Base-by-base conservation (phyloP, 139 green algal species). In the Volvox reticuliferus region DNA sequence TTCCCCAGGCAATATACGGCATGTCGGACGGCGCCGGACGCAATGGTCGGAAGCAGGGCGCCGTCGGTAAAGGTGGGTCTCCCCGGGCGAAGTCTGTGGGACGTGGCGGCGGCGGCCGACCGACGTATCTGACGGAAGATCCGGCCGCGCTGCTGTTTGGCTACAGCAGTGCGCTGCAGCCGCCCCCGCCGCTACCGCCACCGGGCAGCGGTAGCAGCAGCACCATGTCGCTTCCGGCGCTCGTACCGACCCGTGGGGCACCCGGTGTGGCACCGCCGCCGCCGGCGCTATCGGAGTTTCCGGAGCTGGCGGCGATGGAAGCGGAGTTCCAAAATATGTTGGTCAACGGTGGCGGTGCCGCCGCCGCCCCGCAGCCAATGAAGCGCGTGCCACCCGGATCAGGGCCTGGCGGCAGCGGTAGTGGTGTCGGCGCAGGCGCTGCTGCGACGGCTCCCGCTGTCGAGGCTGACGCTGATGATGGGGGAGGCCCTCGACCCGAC, bases 261-360 rank as follows among this genome's bases (percentile, higher is more conserved):
- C 20, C 81, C 50, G 55, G 68, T 68, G 33, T 75, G 21, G 62
- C 37, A 50, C 26, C 82, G 26, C 88, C 89, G 87, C 75, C 89
- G 19, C 65, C 89, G 28, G 67, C 65, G 13, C 32, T 92, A 17
- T 82, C 82, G 1, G 86, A 76, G 17, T 95, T 94, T 55, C 94
- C 94, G 28, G 93, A 95, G 92, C 90, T 96, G 21, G 93, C 92
- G 26, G 94, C 94, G 0, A 81, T 96, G 75, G 93, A 96, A 81
- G 93, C 92, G 62, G 82, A 95, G 65, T 96, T 96, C 75, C 93
- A 94, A 86, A 86, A 62, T 21, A 55, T 82, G 0, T 67, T 92
- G 88, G 73, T 21, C 6, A 26, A 35, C 9, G 67, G 35, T 26
- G 83, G 79, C 78, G 61, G 35, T 20, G 79, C 73, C 28, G 22